Conservation (phyloP, 1,284 basidiomycete species). For the Xerocomus amazonicus region DNA sequence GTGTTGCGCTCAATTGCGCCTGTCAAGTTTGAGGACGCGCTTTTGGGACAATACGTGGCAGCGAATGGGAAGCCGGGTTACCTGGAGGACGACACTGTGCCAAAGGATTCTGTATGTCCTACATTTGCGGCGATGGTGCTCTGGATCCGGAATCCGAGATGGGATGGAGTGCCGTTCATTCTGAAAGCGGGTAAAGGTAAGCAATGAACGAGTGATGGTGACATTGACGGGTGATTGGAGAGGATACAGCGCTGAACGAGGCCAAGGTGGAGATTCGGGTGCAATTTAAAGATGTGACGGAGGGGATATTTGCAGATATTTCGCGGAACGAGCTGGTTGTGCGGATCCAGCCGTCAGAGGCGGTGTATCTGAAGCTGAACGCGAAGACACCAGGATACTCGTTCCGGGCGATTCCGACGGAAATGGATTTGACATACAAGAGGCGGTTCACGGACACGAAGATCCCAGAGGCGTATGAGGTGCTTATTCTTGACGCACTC, state of each 20-base stretch:
- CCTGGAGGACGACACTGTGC: conserved; percentile 92
- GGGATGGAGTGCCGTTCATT: conserved; percentile 98
- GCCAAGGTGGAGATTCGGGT: conserved; percentile 96
- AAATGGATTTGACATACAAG: conserved; percentile 98
- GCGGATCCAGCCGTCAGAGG: conserved; percentile 92
- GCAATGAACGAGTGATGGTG: conserved; percentile 15
- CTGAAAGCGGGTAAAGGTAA: conserved; percentile 94
- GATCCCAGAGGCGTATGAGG: conserved; percentile 94
- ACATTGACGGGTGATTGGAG: conserved; percentile 10
- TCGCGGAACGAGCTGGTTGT: conserved; percentile 93
- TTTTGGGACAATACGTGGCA: conserved; percentile 89
- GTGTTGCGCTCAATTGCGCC: conserved; percentile 87
- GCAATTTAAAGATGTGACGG: conserved; percentile 94
- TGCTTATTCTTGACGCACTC: conserved; percentile 85
- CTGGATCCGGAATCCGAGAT: conserved; percentile 90
- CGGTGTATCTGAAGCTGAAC: conserved; percentile 94
- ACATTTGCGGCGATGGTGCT: conserved; percentile 88
- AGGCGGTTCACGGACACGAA: conserved; percentile 82
- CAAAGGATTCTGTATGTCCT: conserved; percentile 86
- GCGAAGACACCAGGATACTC: conserved; percentile 87
- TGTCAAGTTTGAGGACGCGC: conserved; percentile 71
- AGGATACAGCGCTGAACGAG: conserved; percentile 78
- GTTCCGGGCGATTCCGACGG: conserved; percentile 86
- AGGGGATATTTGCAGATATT: conserved; percentile 94
- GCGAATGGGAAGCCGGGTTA: conserved; percentile 95